A percentile compares a stretch with the other conserved stretches of the same genome.
Evolutionary conservation across 1,284 basidiomycete genomes (phyloP).

Genomic region (Boletus albobrunnescens): DNA sequence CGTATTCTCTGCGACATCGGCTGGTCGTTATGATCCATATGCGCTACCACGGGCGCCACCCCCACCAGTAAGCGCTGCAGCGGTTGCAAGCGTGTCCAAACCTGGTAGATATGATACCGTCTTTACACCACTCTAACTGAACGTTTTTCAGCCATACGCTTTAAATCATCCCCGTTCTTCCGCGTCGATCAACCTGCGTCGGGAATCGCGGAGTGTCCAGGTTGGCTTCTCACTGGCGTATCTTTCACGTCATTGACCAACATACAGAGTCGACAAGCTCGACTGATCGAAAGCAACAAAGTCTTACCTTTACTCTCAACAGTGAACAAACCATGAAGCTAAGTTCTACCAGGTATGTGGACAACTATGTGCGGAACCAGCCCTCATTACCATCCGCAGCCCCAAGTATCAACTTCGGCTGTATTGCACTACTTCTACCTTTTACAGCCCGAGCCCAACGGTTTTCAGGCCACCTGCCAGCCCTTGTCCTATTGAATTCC

Average conservation of each 20-base stretch:
- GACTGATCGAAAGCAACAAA: constrained; percentile 67
- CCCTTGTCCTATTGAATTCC: constrained; percentile 84
- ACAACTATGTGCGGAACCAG: constrained; percentile 4
- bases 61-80: constrained; percentile 35
- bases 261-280: constrained; percentile 70
- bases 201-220: constrained; percentile 66
- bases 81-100: constrained; percentile 30
- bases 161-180: constrained; percentile 79
- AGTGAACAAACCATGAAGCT: constrained; percentile 63
- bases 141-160: constrained; percentile 54
- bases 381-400: constrained; percentile 36
- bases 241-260: constrained; percentile 18
- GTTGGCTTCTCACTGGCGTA: constrained; percentile 36
- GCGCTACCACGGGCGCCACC: constrained; percentile 50
- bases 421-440: constrained; percentile 90
- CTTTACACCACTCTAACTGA: constrained; percentile 8
- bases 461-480: constrained; percentile 49
- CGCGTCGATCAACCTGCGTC: constrained; percentile 63
- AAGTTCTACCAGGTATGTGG: constrained; percentile 44
- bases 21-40: constrained; percentile 59
- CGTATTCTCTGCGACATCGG: constrained; percentile 21
- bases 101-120: constrained; percentile 19
- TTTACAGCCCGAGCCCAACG: constrained; percentile 53
- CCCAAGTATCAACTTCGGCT: constrained; percentile 78
- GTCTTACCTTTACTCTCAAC: constrained; percentile 58